These are phyloP conservation scores for Ceratocystiopsis minuta DNA, from an alignment of 2,329 filamentous ascomycete genomes.

Conservation along the genomic window DNA sequence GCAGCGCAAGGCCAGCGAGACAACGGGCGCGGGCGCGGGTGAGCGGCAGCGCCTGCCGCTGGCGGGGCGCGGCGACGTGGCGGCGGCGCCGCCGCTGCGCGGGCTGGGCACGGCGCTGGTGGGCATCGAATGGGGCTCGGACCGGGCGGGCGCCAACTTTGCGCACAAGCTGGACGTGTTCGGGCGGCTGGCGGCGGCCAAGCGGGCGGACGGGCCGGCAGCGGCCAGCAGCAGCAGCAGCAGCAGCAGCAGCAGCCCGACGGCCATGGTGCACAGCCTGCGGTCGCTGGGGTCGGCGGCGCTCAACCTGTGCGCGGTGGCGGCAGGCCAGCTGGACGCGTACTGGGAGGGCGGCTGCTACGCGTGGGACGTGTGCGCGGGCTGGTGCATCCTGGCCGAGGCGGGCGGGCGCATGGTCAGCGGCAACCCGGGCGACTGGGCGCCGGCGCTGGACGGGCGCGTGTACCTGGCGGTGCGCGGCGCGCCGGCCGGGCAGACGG, in stretches of 20 bases:
- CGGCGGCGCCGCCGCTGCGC: slow-evolving; percentile 34
- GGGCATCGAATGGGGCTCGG: slow-evolving; percentile 56
- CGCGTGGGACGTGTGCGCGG: slow-evolving; percentile 74
- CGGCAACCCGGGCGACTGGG: slow-evolving; percentile 58
- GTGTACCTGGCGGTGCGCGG: slow-evolving; percentile 46
- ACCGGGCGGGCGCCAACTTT: slow-evolving; percentile 52
- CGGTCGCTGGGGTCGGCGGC: slow-evolving; percentile 56
- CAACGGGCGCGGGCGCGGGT: slow-evolving; percentile 13
- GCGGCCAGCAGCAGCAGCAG: slow-evolving; percentile 12
- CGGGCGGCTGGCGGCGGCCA: slow-evolving; percentile 32
- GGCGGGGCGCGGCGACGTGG: slow-evolving; percentile 16
- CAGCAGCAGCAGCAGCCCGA: slow-evolving; percentile 22
- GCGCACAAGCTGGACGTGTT: slow-evolving; percentile 52
- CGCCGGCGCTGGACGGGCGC: slow-evolving; percentile 38
- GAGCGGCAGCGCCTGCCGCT: slow-evolving; percentile 20
- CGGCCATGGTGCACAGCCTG: slow-evolving; percentile 60
- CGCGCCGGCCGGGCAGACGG: slow-evolving; percentile 39
- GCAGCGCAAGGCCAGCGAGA: slow-evolving; percentile 25
- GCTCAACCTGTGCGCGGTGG: slow-evolving; percentile 56
- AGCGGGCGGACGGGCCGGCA: slow-evolving; percentile 30
- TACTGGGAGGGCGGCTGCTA: slow-evolving; percentile 78
- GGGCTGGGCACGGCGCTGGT: slow-evolving; percentile 47
- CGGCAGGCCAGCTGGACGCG: slow-evolving; percentile 50
- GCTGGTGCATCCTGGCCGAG: slow-evolving; percentile 59
- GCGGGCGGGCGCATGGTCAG: slow-evolving; percentile 56